Conservation (phyloP, 805 yeast genomes). For the Pichia kluyveri region DNA sequence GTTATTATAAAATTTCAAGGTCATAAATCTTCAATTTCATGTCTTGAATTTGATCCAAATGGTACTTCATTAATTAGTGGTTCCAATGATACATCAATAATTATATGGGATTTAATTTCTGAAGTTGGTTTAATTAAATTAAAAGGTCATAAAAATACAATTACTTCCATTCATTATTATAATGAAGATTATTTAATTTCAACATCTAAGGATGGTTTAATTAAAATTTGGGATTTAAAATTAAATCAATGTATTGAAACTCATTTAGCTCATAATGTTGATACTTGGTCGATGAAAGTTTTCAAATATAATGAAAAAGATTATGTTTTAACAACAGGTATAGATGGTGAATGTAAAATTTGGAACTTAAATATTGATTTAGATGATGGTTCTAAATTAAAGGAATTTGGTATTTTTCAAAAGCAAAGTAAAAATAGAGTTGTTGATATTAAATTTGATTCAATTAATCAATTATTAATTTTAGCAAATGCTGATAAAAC, state of each 20-base stretch:
- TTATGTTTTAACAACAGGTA: constrained; percentile 62
- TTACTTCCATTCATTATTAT: constrained; percentile 63
- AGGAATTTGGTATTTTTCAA: constrained; percentile 58
- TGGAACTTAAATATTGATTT: constrained; percentile 62
- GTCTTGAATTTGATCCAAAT: constrained; percentile 59
- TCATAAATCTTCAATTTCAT: constrained; percentile 75
- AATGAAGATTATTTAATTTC: constrained; percentile 59
- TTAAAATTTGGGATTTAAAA: constrained; percentile 89
- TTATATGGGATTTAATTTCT: constrained; percentile 91
- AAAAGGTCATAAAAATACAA: constrained; percentile 81
- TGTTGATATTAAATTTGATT: constrained; percentile 44
- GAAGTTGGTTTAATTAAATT: constrained; percentile 84
- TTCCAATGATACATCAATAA: constrained; percentile 71
- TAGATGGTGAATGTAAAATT: constrained; percentile 71
- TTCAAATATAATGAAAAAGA: constrained; percentile 31
- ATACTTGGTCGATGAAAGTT: constrained; percentile 74
- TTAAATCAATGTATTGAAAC: constrained; percentile 89
- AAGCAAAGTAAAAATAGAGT: constrained; percentile 74
- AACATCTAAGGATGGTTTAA: constrained; percentile 80
- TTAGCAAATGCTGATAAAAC: constrained; percentile 77
- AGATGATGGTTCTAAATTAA: constrained; percentile 30
- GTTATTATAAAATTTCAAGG: constrained; percentile 81
- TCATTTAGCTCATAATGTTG: constrained; percentile 87
- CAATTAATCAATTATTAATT: constrained; percentile 42
- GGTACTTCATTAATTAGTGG: constrained; percentile 88